Conservation (phyloP, 2,329 filamentous ascomycete genomes). For the Ploettnerulaceae sp. region DNA sequence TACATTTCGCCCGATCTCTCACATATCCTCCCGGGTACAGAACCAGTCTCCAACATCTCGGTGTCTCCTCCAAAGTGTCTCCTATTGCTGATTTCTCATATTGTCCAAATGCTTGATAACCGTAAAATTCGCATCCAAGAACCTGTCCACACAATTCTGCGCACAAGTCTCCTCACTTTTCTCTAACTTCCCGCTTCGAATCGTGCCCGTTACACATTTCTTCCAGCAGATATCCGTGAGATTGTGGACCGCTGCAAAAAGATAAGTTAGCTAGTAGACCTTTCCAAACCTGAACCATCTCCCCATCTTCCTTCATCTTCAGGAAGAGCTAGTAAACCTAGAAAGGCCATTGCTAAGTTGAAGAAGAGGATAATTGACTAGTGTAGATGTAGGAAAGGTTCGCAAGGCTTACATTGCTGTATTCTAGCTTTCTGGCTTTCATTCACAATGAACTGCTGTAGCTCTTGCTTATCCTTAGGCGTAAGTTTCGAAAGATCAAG, state of each 20-base stretch:
- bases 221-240: slow-evolving; percentile 83
- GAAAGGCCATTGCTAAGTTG: neutral
- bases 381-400: neutral
- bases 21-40: neutral
- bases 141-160: slow-evolving; percentile 88
- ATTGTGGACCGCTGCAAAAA: slow-evolving; percentile 52
- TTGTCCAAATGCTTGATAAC: slow-evolving; percentile 81
- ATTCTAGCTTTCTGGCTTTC: slow-evolving; percentile 78
- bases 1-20: slow-evolving; percentile 5
- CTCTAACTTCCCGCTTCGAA: slow-evolving; percentile 70
- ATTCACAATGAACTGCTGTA: slow-evolving; percentile 79
- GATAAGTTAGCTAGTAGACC: neutral
- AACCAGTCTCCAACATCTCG: too few relatives aligned
- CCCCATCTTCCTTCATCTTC: neutral
- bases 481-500: slow-evolving; percentile 70
- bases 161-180: slow-evolving; percentile 76
- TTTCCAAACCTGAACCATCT: too few relatives aligned
- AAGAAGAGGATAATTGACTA: neutral
- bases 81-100: slow-evolving; percentile 40
- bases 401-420: slow-evolving; percentile 43
- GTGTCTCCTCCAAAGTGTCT: too few relatives aligned
- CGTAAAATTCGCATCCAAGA: slow-evolving; percentile 80
- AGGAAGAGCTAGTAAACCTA: neutral
- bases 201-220: slow-evolving; percentile 77
- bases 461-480: slow-evolving; percentile 77